A percentile compares a stretch with the other conserved stretches of the same genome.
phyloP scores from a whole-genome alignment of 2,329 filamentous ascomycete species.

The Penicillium olsonii region DNA sequence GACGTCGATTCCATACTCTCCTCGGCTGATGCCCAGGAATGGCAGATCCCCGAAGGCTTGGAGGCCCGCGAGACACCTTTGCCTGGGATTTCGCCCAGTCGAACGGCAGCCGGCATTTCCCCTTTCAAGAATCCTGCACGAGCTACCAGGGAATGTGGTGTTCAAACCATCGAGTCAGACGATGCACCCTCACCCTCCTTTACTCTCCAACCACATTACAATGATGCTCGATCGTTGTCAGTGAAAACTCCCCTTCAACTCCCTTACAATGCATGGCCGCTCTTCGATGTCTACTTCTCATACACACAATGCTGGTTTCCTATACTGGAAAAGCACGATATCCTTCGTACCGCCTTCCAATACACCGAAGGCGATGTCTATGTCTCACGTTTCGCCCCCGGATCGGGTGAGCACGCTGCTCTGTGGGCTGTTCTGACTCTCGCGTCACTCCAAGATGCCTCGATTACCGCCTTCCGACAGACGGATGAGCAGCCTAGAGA shows the following conservation, averaged over 20 bases:
- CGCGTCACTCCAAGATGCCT: conserved; percentile 56
- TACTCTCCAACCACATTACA: not conserved
- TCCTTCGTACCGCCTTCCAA: conserved; percentile 54
- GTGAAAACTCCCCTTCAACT: conserved; percentile 47
- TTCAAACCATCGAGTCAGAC: conserved; percentile 23
- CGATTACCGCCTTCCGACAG: conserved; percentile 27
- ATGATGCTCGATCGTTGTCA: conserved; percentile 12
- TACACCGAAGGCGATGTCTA: conserved; percentile 32
- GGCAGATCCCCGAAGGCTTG: conserved; percentile 34
- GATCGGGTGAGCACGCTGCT: conserved; percentile 55
- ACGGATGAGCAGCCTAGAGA: conserved; percentile 15
- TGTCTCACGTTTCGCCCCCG: conserved; percentile 29
- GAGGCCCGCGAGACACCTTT: conserved; percentile 20
- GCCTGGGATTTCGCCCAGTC: conserved; percentile 28
- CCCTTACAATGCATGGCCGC: conserved; percentile 51
- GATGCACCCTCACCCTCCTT: conserved; percentile 6
- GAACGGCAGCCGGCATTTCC: conserved; percentile 20
- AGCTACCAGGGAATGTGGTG: conserved; percentile 27
- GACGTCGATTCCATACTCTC: conserved; percentile 33
- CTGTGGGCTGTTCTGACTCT: conserved; percentile 63
- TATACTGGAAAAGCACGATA: conserved; percentile 66
- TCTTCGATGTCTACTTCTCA: conserved; percentile 72
- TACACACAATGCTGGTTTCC: conserved; percentile 78
- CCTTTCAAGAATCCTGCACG: conserved; percentile 14
- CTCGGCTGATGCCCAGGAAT: conserved; percentile 34